Conservation (phyloP, 805 yeast genomes). For the Saccharomycopsis selenospora region DNA sequence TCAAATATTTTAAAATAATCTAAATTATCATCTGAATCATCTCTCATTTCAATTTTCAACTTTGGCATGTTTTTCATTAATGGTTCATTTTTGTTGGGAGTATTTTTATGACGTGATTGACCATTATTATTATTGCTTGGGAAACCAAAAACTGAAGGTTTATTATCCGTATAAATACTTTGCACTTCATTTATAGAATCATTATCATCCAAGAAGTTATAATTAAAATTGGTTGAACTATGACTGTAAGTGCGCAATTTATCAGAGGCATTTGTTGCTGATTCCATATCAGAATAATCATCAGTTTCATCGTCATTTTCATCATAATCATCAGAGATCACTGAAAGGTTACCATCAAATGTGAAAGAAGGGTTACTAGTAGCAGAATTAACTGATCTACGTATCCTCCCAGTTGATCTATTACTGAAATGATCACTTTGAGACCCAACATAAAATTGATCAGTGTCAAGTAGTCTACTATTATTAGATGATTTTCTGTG, state of each 20-base stretch:
- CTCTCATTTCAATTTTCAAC: slow-evolving; percentile 23
- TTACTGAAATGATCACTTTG: no score
- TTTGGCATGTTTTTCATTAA: slow-evolving; percentile 7
- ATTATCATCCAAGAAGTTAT: not conserved
- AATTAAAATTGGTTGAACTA: not conserved
- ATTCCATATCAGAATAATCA: no score
- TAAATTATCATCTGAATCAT: slow-evolving; percentile 13
- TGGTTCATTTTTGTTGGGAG: not conserved
- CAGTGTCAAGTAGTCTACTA: no score
- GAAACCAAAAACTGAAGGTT: not conserved
- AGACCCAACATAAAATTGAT: no score
- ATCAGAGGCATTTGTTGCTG: not conserved
- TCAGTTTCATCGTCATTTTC: not conserved
- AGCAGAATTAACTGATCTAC: no score
- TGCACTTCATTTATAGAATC: not conserved
- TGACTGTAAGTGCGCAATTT: not conserved
- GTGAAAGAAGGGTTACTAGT: no score
- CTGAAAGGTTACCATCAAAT: not conserved
- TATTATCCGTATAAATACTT: not conserved
- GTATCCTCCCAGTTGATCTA: no score
- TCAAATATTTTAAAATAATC: slow-evolving; percentile 1
- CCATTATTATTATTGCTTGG: not conserved
- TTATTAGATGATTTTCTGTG: no score
- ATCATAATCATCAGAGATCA: not conserved
- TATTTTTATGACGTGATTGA: no score